Base-by-base conservation (phyloP, 2,329 filamentous ascomycete species). In the Penicillium italicum region DNA sequence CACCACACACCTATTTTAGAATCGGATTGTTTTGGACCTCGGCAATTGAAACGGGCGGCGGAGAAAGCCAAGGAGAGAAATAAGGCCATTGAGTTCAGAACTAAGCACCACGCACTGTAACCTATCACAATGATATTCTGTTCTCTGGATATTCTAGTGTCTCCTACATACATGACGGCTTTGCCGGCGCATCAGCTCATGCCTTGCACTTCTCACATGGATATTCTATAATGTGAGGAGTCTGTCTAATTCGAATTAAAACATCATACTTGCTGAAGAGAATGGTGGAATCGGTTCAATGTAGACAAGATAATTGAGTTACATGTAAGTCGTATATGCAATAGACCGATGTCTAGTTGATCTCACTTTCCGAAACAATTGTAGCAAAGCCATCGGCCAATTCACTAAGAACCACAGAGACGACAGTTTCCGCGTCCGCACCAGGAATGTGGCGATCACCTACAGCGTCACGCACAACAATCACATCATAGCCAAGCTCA, bases 371-470 rank as follows among this genome's bases (percentile, higher is more conserved):
- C 60, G 79, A 73, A 0, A 87, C 74, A 7, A 88, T 75, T 0
- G 83, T 87, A 0, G 77, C 85, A 70, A 88, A 87, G 1, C 77
- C 80, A 77, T 89, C 86, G 0, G 65, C 82, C 66, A 89, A 72
- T 70, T 88, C 85, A 6, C 77, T 75, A 61, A 89, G 69, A 2
- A 76, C 77, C 57, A 81, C 78, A 68, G 72, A 67, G 0, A 73
- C 71, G 22, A 87, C 66, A 53, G 85, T 79, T 11, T 79, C 77
- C 0, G 63, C 66, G 7, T 75, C 74, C 0, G 79, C 81, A 1
- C 85, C 85, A 0, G 86, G 86, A 42, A 89, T 86, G 66, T 88
- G 79, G 9, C 86, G 72, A 68, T 88, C 85, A 0, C 86, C 86
- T 36, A 89, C 80, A 0, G 78, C 85, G 66, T 88, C 86, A 62